These are phyloP conservation scores for Silene latifolia DNA, from an alignment of 148 eudicot species.

Conservation along the genomic window DNA sequence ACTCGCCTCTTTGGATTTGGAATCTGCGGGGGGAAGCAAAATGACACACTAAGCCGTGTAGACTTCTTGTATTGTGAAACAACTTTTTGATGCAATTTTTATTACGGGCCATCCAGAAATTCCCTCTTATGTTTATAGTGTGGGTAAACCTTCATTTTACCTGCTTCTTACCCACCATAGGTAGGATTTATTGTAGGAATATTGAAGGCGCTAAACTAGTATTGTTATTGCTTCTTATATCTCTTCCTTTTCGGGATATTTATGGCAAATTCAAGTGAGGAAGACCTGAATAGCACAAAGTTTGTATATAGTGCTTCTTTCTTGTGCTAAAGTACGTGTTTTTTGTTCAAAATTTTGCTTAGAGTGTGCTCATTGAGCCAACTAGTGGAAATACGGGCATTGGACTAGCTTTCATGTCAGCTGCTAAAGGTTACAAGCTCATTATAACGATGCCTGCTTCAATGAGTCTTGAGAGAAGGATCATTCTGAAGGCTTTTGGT, in stretches of 20 bases:
- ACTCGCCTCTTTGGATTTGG: neutral
- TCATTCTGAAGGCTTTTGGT: constrained; percentile 30
- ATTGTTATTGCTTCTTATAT: neutral
- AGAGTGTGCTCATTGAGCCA: constrained; percentile 27
- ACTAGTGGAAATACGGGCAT: constrained; percentile 38
- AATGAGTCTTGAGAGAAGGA: constrained; percentile 37
- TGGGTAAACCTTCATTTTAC: neutral
- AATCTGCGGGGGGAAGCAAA: neutral
- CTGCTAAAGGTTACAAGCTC: constrained; percentile 36
- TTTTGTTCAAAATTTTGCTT: neutral
- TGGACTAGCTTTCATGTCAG: constrained; percentile 35
- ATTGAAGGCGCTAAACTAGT: neutral
- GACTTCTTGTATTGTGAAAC: neutral
- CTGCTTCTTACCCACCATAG: neutral
- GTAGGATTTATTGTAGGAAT: too few relatives aligned
- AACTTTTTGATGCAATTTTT: neutral
- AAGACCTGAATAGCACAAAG: neutral
- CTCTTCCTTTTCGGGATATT: neutral
- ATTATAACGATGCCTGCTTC: constrained; percentile 35
- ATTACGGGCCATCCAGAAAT: neutral
- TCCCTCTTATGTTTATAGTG: neutral
- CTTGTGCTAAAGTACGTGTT: constrained; percentile 11
- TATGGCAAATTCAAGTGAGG: neutral
- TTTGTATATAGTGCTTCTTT: constrained; percentile 2
- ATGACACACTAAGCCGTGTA: neutral